These are phyloP conservation scores for Volvox africanus DNA, from an alignment of 139 green algal genomes.

Conservation along the genomic window DNA sequence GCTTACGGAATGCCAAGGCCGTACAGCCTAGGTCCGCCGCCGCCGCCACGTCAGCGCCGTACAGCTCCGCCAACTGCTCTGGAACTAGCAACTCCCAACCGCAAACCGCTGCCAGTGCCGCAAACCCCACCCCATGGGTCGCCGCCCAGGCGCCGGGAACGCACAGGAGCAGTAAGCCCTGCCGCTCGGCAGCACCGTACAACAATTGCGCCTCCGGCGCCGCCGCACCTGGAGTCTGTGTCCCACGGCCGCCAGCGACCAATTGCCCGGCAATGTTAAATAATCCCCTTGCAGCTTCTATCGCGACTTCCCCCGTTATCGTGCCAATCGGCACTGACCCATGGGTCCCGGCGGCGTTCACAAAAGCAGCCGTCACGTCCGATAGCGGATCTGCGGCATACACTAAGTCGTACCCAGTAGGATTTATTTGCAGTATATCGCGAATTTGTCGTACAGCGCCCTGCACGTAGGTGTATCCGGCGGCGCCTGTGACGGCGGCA, in stretches of 20 bases:
- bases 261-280: conserved; percentile 11
- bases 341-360: not conserved
- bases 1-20: conserved; percentile 1
- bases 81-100: conserved; percentile 40
- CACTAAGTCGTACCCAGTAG: conserved; percentile 19
- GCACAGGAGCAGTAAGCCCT: conserved; percentile 21
- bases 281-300: not conserved
- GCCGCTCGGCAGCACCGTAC: not conserved
- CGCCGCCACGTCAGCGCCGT: not conserved
- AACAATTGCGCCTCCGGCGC: not conserved
- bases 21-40: not conserved
- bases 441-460: conserved; percentile 27
- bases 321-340: no score
- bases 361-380: not conserved
- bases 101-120: conserved; percentile 23
- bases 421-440: conserved; percentile 7
- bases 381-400: conserved; percentile 25
- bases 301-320: not conserved
- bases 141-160: conserved; percentile 17
- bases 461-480: conserved; percentile 14
- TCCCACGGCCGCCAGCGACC: not conserved
- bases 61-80: conserved; percentile 7
- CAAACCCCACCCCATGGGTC: conserved; percentile 10
- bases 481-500: not conserved
- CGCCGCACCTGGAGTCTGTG: no score